A percentile compares a stretch with the other conserved stretches of the same genome.
These are phyloP conservation scores for Auxenochlorella pyrenoidosa DNA, from an alignment of 139 green algal genomes.

Conservation along the genomic window DNA sequence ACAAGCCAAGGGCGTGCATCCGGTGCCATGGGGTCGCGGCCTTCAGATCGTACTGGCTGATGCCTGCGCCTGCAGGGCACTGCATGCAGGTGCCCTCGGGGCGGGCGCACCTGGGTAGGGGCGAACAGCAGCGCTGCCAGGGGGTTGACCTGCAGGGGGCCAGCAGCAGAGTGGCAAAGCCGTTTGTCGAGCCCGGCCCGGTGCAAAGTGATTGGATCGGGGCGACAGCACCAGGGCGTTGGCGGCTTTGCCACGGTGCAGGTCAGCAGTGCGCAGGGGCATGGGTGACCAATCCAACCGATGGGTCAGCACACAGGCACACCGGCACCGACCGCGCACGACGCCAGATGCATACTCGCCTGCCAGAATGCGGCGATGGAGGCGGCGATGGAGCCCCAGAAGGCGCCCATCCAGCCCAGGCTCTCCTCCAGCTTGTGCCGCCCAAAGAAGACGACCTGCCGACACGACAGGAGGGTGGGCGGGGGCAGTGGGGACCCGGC, in stretches of 20 bases:
- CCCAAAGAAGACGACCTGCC: slow-evolving; percentile 61
- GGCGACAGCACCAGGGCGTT: neutral
- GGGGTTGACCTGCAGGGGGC: slow-evolving; percentile 29
- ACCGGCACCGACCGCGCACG: neutral
- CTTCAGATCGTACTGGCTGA: neutral
- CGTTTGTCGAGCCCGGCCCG: neutral
- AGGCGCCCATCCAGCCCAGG: slow-evolving; percentile 69
- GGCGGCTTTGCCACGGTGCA: neutral
- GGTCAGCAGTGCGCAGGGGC: neutral
- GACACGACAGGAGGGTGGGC: too few relatives aligned
- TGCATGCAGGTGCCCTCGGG: neutral
- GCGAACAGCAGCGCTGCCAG: slow-evolving; percentile 53
- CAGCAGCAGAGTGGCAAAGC: neutral
- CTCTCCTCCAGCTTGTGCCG: slow-evolving; percentile 58
- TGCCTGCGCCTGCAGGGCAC: neutral
- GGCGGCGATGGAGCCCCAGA: slow-evolving; percentile 65
- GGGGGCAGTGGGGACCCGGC: too few relatives aligned
- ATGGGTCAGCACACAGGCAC: neutral
- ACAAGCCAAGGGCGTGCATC: neutral
- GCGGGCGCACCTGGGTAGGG: slow-evolving; percentile 43
- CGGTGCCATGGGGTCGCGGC: too few relatives aligned
- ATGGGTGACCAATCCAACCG: neutral
- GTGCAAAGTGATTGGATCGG: neutral
- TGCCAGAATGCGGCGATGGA: slow-evolving; percentile 47
- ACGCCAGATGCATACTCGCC: neutral